A percentile compares a stretch with the other conserved stretches of the same genome.
Conservation (phyloP, 2,329 filamentous ascomycete species). For the Metarhizium anisopliae region DNA sequence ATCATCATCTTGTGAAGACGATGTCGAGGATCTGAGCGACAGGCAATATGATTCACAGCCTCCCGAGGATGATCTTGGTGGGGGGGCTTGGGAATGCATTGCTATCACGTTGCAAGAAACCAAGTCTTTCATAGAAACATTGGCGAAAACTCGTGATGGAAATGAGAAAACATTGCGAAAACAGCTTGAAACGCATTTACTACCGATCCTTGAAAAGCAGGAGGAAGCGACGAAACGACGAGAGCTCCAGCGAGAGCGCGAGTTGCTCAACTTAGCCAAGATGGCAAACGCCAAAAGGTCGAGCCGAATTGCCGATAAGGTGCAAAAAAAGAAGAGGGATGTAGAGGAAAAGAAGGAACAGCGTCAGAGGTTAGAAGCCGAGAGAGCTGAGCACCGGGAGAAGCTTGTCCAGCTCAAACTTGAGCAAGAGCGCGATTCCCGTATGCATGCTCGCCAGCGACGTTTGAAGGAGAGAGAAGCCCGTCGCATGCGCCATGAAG, state of each 20-base stretch:
- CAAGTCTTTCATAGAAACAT: constrained; percentile 56
- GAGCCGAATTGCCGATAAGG: constrained; percentile 74
- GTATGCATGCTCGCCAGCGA: constrained; percentile 76
- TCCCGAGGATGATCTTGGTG: constrained; percentile 54
- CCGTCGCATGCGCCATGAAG: constrained; percentile 74
- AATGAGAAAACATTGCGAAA: constrained; percentile 75
- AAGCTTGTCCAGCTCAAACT: constrained; percentile 49
- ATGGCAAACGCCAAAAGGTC: constrained; percentile 92
- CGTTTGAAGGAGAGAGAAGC: constrained; percentile 78
- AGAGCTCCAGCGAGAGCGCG: constrained; percentile 60
- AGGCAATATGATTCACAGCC: constrained; percentile 12
- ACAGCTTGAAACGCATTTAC: constrained; percentile 64
- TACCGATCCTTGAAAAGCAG: constrained; percentile 77
- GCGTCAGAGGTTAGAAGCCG: constrained; percentile 37
- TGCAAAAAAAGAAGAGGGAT: constrained; percentile 68
- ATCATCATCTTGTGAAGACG: constrained; percentile 20
- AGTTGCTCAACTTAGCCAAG: constrained; percentile 73
- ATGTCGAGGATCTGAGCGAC: constrained; percentile 24
- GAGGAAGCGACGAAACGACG: constrained; percentile 66
- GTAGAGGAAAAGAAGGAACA: constrained; percentile 64
- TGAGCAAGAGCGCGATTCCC: constrained; percentile 67
- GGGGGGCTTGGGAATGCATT: constrained; percentile 83
- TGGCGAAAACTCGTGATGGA: constrained; percentile 68
- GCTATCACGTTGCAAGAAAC: constrained; percentile 77
- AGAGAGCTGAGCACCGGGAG: constrained; percentile 57